These are phyloP conservation scores for Phyllosticta ampelicida DNA, from an alignment of 2,329 filamentous ascomycete species.

Conservation along the genomic window DNA sequence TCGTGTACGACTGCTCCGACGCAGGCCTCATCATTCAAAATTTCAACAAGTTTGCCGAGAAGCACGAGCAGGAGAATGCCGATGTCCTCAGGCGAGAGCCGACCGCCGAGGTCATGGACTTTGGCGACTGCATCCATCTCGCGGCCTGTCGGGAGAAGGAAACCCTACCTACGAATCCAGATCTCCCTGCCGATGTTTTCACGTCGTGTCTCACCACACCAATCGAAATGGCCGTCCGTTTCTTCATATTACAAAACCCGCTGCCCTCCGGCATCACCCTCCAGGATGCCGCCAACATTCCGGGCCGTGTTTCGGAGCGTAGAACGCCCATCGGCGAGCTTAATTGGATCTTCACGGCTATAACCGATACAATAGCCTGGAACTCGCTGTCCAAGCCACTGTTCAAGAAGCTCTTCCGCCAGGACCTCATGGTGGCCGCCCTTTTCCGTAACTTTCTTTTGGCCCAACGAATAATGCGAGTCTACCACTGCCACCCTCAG, in stretches of 20 bases:
- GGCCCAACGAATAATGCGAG: slow-evolving; percentile 89
- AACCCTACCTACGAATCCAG: slow-evolving; percentile 87
- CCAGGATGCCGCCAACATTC: slow-evolving; percentile 78
- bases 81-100: slow-evolving; percentile 68
- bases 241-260: slow-evolving; percentile 91
- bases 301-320: slow-evolving; percentile 82
- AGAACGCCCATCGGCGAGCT: slow-evolving; percentile 89
- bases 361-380: slow-evolving; percentile 98
- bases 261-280: slow-evolving; percentile 56
- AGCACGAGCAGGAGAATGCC: slow-evolving; percentile 81
- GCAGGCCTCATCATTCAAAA: slow-evolving; percentile 92
- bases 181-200: slow-evolving; percentile 88
- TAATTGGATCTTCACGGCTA: slow-evolving; percentile 99
- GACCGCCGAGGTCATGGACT: slow-evolving; percentile 49
- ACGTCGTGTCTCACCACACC: slow-evolving; percentile 93
- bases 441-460: slow-evolving; percentile 93
- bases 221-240: slow-evolving; percentile 93
- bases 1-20: slow-evolving; percentile 96
- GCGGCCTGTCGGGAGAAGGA: slow-evolving; percentile 86
- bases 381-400: slow-evolving; percentile 80
- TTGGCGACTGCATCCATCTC: slow-evolving; percentile 82
- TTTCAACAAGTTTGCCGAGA: slow-evolving; percentile 88
- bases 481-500: slow-evolving; percentile 90
- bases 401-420: slow-evolving; percentile 93
- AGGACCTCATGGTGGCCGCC: slow-evolving; percentile 98